phyloP scores from a whole-genome alignment of 2,329 filamentous ascomycete genomes.

The Pseudogymnoascus pannorum region DNA sequence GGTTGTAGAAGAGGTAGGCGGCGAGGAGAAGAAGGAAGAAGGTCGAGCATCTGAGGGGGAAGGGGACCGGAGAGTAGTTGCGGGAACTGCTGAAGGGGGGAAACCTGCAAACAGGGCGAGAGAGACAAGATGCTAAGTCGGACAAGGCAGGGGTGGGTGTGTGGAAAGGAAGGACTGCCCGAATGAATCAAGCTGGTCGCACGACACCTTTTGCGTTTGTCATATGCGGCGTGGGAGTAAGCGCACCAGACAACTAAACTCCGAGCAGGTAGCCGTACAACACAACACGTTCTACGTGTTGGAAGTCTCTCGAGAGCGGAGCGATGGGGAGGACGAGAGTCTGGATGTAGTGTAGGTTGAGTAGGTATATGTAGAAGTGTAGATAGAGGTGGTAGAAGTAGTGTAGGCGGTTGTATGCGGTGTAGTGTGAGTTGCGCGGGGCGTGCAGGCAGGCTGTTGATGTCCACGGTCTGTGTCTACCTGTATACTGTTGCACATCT shows the following conservation, averaged over 20 bases:
- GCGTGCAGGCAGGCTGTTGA: not conserved
- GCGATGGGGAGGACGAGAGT: not conserved
- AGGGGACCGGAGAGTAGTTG: slow-evolving; percentile 22
- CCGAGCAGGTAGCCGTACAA: slow-evolving; percentile 27
- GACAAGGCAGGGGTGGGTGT: not conserved
- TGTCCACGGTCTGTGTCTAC: not conserved
- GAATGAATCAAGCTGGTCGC: slow-evolving; percentile 20
- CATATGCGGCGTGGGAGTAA: slow-evolving; percentile 27
- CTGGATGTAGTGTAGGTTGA: not conserved
- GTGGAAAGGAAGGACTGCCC: not conserved
- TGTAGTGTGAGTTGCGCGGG: not conserved
- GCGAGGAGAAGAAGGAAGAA: slow-evolving; percentile 16
- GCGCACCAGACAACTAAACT: slow-evolving; percentile 19
- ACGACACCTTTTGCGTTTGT: slow-evolving; percentile 31
- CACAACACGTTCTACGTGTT: slow-evolving; percentile 1
- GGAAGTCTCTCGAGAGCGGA: not conserved
- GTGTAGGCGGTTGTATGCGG: not conserved
- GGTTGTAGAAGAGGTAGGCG: slow-evolving; percentile 17
- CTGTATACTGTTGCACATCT: not conserved
- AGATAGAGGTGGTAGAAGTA: too few relatives aligned
- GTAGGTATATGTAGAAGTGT: not conserved
- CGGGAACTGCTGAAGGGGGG: slow-evolving; percentile 22
- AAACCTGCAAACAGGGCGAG: not conserved
- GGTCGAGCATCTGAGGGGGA: slow-evolving; percentile 26
- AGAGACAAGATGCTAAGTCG: not conserved